Evolutionary conservation across 805 yeast species (phyloP), one percentile per base, ranked within the genome.

Genomic region (Metschnikowia santaceciliae): DNA sequence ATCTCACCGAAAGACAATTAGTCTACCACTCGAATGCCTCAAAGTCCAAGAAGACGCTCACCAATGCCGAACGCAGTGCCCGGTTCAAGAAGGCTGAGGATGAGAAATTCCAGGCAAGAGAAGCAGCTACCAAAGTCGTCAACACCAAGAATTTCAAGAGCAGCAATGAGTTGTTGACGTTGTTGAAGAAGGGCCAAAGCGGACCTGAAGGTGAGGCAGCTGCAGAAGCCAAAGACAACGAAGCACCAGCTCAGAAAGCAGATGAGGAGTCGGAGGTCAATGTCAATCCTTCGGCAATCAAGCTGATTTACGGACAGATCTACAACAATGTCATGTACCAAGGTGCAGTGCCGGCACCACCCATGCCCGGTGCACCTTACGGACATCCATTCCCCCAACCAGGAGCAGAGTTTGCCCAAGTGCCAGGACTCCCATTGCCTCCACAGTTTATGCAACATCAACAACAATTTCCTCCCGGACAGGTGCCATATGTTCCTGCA

Each of bases 21-120:
- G 81, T 88, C 37, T 88, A 78, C 65, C 91, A 87, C 59, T 81
- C 90, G 3, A 80, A 80, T 60, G 86, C 88, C 10, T 81, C 90
- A 2, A 68, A 70, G 54, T 61, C 59, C 41, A 67, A 66, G 53
- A 67, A 64, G 58, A 61, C 70, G 5, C 57, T 70, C 52, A 55
- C 57, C 17, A 58, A 54, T 19, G 58, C 59, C 7, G 69, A 62
- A 42, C 47, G 57, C 36, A 52, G 38, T 14, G 48, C 48, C 1
- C 43, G 43, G n/a, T 33, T 35, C 5, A 59, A 61, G 39, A 52
- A 47, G 32, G 39, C 47, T 7, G 53, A 50, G 45, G 45, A 38
- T 4, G 42, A 36, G 10, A 48, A 49, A 42, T 6, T 11, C 2
- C 47, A 49, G 46, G 37, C 13, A 6, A 32, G 20, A 20, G 49